phyloP scores from a whole-genome alignment of 352 stramenopile species.

The Globisporangium camurandrum region DNA sequence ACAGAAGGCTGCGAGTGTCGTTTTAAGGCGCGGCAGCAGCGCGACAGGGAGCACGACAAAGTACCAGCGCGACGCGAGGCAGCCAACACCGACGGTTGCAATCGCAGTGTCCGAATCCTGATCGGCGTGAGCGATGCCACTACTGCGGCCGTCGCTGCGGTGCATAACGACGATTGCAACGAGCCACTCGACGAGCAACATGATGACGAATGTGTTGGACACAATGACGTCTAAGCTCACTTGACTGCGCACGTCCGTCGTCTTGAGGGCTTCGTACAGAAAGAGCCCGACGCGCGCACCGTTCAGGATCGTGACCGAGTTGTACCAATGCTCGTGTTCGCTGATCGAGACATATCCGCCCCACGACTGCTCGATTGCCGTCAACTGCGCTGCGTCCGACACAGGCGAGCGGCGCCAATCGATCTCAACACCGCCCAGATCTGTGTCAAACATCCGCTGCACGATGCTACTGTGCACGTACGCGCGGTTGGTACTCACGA shows the following conservation, averaged over 20 bases:
- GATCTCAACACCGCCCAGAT: background rate
- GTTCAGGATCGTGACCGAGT: slow-evolving; percentile 10
- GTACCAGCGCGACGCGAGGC: background rate
- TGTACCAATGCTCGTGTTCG: background rate
- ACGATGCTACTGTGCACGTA: slow-evolving; percentile 1
- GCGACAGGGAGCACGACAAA: slow-evolving; percentile 11
- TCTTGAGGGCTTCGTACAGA: background rate
- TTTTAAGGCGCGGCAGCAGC: slow-evolving; percentile 15
- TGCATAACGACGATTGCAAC: background rate
- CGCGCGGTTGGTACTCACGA: slow-evolving; percentile 16
- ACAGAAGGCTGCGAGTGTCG: slow-evolving; percentile 19
- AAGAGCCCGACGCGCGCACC: slow-evolving; percentile 9
- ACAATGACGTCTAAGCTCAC: slow-evolving; percentile 3
- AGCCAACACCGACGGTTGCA: background rate
- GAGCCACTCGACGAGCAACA: slow-evolving; percentile 6
- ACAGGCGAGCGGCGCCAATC: too few relatives aligned
- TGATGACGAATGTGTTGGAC: slow-evolving; percentile 1
- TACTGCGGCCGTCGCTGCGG: background rate
- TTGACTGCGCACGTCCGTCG: background rate
- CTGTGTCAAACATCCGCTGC: background rate
- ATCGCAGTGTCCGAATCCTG: too few relatives aligned
- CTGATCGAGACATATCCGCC: background rate
- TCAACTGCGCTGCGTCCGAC: background rate
- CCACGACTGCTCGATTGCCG: background rate
- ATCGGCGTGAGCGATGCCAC: too few relatives aligned